Base-by-base conservation (phyloP, 106 monocot species). In the Dactylorhiza incarnata region DNA sequence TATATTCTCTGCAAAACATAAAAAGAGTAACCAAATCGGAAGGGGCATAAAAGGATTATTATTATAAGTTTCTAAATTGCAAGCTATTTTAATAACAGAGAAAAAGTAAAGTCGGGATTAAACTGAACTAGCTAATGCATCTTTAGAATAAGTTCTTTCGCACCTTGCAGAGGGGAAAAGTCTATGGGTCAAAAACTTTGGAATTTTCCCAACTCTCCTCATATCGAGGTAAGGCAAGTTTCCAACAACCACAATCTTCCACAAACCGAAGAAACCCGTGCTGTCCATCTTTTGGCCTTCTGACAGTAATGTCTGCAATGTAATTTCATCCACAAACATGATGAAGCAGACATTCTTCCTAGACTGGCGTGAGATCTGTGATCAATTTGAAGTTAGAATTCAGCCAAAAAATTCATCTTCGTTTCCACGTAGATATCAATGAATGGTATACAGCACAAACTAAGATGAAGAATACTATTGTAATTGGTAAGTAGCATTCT, bases 111-210 rank as follows among this genome's bases (percentile, higher is more conserved):
- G 65, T 0, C 65, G 26, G 29, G 65, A 23, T 61, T 13, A 15
- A 54, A 54, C 22, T 61, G 22, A 61, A 61, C 5, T 23, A 61
- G 61, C 61, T 3, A 61, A 20, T 24, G 61, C 61, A 61, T 23
- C n/a, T 22, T 61, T 61, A 22, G 19, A 61, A 61, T 61, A 61
- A 61, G 3, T 22, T 61, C 6, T 61, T 61, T 23, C 75, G 77
- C 74, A 95, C 95, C 95, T 95, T 52, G 95, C 89, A 73, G 91
- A 92, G 78, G 95, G 89, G 43, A 95, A 95, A 10, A 95, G 87
- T 0, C 91, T 82, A 71, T 95, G 95, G 15, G 95, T 50, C 69
- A 95, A 74, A 84, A 95, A 85, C 66, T 95, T 95, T 19, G 95
- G 95, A 61, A 95, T 82, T 81, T 95, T 95, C 49, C 95, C 95